These are phyloP conservation scores for Pseudogymnoascus sp. DNA, from an alignment of 2,329 filamentous ascomycete species.

Conservation along the genomic window DNA sequence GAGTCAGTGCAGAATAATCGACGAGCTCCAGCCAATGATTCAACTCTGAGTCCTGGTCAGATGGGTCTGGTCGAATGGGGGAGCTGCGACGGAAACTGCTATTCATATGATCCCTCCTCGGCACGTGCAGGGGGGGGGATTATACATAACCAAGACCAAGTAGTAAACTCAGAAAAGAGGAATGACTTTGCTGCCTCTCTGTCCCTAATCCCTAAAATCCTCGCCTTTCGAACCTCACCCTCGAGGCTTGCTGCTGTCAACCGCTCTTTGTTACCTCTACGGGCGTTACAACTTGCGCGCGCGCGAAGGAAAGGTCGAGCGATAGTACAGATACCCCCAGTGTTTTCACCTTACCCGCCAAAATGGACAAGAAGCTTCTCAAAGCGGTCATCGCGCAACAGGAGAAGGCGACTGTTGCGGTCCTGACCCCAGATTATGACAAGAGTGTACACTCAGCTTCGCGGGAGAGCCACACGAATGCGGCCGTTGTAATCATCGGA, in stretches of 20 bases:
- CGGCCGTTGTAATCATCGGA: conserved; percentile 46
- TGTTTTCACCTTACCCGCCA: not conserved
- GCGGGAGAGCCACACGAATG: not conserved
- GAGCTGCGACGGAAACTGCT: not conserved
- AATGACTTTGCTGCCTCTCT: not conserved
- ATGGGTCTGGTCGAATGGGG: not conserved
- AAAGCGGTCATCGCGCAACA: not conserved
- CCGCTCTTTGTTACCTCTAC: not conserved
- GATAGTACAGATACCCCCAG: not conserved
- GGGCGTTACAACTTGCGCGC: not conserved
- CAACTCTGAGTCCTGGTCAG: not conserved
- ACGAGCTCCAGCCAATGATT: not conserved
- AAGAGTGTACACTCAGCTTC: not conserved
- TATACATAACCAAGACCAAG: not conserved
- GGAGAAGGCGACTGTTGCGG: not conserved
- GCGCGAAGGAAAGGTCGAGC: not conserved
- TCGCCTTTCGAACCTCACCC: not conserved
- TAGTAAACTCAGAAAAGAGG: not conserved
- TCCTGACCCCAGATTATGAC: not conserved
- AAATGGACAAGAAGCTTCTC: conserved; percentile 1
- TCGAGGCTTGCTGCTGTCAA: not conserved
- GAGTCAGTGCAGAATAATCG: not conserved
- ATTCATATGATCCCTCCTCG: conserved; percentile 1
- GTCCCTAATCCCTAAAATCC: not conserved
- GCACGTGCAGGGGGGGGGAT: not conserved